A percentile compares a stretch with the other conserved stretches of the same genome.
phyloP scores from a whole-genome alignment of 75 land plant genomes.

The Cupressus sempervirens region DNA sequence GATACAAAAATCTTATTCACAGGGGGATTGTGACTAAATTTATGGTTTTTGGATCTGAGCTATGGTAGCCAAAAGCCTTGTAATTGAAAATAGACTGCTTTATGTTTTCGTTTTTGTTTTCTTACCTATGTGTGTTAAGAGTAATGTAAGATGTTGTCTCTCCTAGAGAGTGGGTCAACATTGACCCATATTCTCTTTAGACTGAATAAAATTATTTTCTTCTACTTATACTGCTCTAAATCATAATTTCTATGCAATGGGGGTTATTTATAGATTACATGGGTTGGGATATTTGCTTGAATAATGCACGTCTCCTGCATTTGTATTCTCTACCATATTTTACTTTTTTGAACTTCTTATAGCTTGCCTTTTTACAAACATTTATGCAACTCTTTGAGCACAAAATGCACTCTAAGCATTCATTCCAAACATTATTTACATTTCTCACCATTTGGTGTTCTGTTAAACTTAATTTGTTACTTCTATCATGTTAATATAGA shows the following conservation, averaged over 20 bases:
- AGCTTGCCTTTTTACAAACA: neutral
- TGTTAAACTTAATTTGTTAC: neutral
- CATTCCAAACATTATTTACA: neutral
- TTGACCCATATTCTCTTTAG: neutral
- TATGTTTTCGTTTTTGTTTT: no score
- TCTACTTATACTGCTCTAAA: neutral
- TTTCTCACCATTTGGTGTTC: neutral
- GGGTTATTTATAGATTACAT: neutral
- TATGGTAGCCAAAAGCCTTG: no score
- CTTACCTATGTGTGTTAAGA: neutral
- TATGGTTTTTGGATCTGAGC: no score
- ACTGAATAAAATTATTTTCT: neutral
- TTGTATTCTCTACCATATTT: neutral
- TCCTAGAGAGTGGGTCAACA: neutral
- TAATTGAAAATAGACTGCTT: no score
- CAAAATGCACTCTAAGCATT: neutral
- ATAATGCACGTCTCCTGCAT: neutral
- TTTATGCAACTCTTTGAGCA: neutral
- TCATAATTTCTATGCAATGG: neutral
- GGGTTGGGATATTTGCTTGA: neutral
- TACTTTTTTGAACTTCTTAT: neutral
- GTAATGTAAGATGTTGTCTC: neutral
- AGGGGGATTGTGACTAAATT: neutral
- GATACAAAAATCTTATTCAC: neutral
- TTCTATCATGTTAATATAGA: constrained; percentile 1